These are phyloP conservation scores for Chaetomium globosum DNA, from an alignment of 2,329 filamentous ascomycete species.

Conservation along the genomic window DNA sequence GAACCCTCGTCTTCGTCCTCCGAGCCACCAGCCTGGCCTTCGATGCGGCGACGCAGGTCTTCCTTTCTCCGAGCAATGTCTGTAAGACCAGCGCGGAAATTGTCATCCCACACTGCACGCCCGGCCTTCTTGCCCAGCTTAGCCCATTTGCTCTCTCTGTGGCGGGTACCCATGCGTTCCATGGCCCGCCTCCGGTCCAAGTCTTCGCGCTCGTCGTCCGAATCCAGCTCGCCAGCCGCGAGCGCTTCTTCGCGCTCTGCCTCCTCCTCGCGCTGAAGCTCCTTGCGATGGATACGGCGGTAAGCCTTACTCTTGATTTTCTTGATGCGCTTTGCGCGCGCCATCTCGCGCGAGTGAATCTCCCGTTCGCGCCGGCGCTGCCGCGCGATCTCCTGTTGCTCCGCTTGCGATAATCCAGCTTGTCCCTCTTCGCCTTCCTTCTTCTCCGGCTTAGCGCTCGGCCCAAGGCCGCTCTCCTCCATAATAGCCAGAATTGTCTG, in stretches of 20 bases:
- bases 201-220: slow-evolving; percentile 65
- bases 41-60: slow-evolving; percentile 76
- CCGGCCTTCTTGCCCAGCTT: slow-evolving; percentile 80
- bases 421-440: slow-evolving; percentile 61
- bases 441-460: slow-evolving; percentile 54
- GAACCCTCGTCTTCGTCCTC: slow-evolving; percentile 51
- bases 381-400: slow-evolving; percentile 70
- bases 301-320: slow-evolving; percentile 99
- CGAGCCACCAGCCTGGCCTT: slow-evolving; percentile 58
- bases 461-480: slow-evolving; percentile 78
- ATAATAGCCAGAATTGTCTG: slow-evolving; percentile 84
- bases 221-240: slow-evolving; percentile 63
- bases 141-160: slow-evolving; percentile 89
- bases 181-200: slow-evolving; percentile 75
- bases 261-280: slow-evolving; percentile 58
- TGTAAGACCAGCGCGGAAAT: slow-evolving; percentile 73
- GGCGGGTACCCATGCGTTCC: slow-evolving; percentile 81
- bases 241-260: slow-evolving; percentile 54
- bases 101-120: slow-evolving; percentile 84
- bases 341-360: slow-evolving; percentile 83
- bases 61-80: slow-evolving; percentile 84
- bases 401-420: slow-evolving; percentile 64
- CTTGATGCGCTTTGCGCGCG: slow-evolving; percentile 88
- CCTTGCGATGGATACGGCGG: slow-evolving; percentile 85
- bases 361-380: slow-evolving; percentile 81